A percentile compares a stretch with the other conserved stretches of the same genome.
These are phyloP conservation scores for Lycium ferocissimum DNA, from an alignment of 257 asterid species.

Conservation along the genomic window DNA sequence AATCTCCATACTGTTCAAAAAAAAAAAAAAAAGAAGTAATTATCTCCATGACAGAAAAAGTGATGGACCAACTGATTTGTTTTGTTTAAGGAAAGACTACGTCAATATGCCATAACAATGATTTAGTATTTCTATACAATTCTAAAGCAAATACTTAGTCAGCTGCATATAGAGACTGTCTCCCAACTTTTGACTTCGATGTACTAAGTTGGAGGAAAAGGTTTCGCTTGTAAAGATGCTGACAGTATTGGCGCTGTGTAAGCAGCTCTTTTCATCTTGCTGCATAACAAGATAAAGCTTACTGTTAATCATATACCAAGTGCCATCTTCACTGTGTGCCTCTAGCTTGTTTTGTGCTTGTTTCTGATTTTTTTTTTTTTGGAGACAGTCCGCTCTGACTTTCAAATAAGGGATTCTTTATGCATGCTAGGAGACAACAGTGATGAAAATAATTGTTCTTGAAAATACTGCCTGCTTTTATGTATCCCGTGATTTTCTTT, in stretches of 20 bases:
- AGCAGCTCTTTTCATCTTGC: not conserved
- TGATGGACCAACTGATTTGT: not conserved
- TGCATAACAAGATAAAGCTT: not conserved
- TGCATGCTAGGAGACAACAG: not conserved
- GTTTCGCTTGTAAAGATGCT: not conserved
- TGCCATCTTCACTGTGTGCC: not conserved
- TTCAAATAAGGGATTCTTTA: not conserved
- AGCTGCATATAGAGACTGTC: not conserved
- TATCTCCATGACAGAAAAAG: not conserved
- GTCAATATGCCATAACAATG: not conserved
- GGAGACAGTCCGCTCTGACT: not conserved
- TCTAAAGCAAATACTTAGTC: not conserved
- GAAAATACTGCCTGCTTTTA: conserved; percentile 13
- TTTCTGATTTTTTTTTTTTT: not conserved
- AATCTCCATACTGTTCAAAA: not conserved
- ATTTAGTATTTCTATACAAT: not conserved
- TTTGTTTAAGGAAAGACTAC: not conserved
- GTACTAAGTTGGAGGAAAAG: not conserved
- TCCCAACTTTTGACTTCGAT: not conserved
- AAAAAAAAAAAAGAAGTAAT: not conserved
- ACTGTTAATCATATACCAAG: not conserved
- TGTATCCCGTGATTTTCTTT: not conserved
- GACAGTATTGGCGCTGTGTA: not conserved
- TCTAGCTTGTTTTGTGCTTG: not conserved
- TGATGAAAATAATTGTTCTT: not conserved